phyloP scores from a whole-genome alignment of 2,329 filamentous ascomycete species.

The Scedosporium apiospermum region DNA sequence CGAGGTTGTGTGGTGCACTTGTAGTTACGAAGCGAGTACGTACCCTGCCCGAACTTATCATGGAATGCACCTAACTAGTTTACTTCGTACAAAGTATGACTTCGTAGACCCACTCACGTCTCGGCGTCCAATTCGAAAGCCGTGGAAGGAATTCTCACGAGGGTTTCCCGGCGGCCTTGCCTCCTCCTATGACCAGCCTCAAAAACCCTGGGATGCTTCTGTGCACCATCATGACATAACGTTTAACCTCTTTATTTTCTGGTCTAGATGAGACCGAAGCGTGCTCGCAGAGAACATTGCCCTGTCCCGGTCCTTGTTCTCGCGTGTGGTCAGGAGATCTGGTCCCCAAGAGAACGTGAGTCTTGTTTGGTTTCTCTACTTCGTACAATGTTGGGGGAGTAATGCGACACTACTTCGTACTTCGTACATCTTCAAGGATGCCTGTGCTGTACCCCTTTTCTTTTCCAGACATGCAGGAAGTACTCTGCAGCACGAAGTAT shows the following conservation, averaged over 20 bases:
- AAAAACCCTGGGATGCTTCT: background rate
- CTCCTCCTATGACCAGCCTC: background rate
- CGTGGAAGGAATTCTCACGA: background rate
- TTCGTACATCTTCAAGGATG: background rate
- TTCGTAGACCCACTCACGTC: background rate
- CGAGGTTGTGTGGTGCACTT: too few species aligned
- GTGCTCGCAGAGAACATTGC: too few species aligned
- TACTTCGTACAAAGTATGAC: background rate
- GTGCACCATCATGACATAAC: background rate
- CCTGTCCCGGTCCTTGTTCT: too few species aligned
- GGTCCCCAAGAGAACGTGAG: background rate
- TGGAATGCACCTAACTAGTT: too few species aligned
- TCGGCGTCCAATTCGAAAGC: background rate
- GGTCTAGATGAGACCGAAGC: too few species aligned
- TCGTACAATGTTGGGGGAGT: background rate
- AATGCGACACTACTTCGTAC: too few species aligned
- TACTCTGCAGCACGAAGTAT: too few species aligned
- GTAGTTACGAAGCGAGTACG: too few species aligned
- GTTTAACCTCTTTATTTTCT: too few species aligned
- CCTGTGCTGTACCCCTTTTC: background rate
- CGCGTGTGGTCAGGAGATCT: background rate
- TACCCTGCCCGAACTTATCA: background rate
- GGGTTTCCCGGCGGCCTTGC: background rate
- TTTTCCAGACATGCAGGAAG: background rate
- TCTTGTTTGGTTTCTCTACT: background rate